Conservation (phyloP, 2,329 filamentous ascomycete genomes). For the Penicillium sclerotiorum region DNA sequence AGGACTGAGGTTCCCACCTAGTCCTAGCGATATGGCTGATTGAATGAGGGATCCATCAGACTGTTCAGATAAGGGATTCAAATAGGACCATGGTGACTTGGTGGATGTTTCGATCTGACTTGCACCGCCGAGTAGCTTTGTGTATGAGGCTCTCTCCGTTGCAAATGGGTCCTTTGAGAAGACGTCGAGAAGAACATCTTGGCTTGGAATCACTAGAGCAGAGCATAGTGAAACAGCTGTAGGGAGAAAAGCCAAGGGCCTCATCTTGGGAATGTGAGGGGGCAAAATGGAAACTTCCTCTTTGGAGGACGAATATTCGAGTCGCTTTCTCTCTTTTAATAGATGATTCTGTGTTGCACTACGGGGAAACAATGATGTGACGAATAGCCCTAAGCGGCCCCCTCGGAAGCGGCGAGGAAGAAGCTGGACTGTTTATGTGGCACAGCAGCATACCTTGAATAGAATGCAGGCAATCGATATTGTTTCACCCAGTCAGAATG, state of each 20-base stretch:
- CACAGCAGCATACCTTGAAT: not conserved
- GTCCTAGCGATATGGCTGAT: not conserved
- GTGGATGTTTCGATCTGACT: not conserved
- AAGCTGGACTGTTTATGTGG: not conserved
- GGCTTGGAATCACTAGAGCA: constrained; percentile 17
- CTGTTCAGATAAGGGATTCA: not conserved
- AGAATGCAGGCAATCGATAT: not conserved
- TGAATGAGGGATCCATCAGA: not conserved
- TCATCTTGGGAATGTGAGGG: constrained; percentile 5
- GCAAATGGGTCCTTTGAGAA: not conserved
- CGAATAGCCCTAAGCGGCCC: not conserved
- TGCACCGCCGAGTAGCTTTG: not conserved
- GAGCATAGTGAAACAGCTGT: constrained; percentile 5
- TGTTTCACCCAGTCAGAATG: not conserved
- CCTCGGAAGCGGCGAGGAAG: not conserved
- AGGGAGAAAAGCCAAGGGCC: constrained; percentile 1
- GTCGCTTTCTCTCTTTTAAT: not conserved
- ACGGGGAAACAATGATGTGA: not conserved
- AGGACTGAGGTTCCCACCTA: not conserved
- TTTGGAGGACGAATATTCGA: not conserved
- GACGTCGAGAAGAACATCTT: constrained; percentile 3
- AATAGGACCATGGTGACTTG: not conserved
- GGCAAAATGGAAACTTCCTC: not conserved
- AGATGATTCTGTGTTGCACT: not conserved
- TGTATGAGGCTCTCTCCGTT: not conserved